A percentile compares a stretch with the other conserved stretches of the same genome.
Evolutionary conservation across 73 alveolate genomes (phyloP).

Genomic region (Paramecium octaurelia): DNA sequence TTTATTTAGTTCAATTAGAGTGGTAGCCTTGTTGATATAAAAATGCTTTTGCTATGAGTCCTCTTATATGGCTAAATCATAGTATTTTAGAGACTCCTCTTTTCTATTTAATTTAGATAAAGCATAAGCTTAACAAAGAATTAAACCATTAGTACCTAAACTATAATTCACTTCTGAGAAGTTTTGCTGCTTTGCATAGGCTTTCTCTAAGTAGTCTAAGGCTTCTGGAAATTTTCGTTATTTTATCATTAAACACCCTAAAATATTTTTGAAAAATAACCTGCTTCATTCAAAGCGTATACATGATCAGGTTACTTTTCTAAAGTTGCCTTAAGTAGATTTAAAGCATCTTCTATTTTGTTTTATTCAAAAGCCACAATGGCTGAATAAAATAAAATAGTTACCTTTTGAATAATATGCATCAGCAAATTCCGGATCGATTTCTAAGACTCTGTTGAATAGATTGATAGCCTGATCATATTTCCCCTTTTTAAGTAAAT

Average conservation of each 20-base stretch:
- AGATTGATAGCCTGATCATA: background rate
- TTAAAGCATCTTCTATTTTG: background rate
- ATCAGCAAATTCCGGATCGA: background rate
- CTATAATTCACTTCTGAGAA: background rate
- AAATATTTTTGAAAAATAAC: background rate
- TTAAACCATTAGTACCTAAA: background rate
- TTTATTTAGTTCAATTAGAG: background rate
- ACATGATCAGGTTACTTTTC: background rate
- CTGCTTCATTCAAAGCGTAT: background rate
- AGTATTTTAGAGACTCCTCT: background rate
- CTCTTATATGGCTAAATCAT: background rate
- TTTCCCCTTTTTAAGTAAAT: background rate
- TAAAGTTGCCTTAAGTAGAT: background rate
- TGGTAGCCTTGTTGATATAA: background rate
- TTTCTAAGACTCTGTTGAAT: background rate
- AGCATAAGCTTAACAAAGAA: background rate
- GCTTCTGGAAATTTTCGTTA: background rate
- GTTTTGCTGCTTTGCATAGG: background rate
- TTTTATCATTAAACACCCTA: background rate
- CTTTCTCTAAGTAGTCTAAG: background rate
- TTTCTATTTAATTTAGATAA: background rate
- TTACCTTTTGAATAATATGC: constrained; percentile 20
- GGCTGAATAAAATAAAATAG: background rate
- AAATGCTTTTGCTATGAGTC: background rate
- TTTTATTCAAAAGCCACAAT: background rate